These are phyloP conservation scores for Raphidocelis subcapitata DNA, from an alignment of 139 green algal genomes.

Conservation along the genomic window DNA sequence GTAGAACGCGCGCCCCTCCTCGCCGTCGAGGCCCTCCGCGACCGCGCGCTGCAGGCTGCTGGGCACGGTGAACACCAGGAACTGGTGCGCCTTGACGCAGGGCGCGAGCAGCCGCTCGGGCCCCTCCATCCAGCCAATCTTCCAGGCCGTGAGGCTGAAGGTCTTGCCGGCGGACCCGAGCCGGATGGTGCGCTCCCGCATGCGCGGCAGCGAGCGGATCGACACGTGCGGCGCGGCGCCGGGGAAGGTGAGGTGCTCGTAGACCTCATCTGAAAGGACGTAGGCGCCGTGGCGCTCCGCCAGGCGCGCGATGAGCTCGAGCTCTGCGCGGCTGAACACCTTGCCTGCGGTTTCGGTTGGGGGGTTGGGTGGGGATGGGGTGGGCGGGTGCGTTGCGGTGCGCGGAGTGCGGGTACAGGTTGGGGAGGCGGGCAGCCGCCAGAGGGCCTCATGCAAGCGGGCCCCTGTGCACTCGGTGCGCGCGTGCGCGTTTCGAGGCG, in stretches of 20 bases:
- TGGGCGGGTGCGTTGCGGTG: neutral
- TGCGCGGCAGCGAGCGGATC: conserved; percentile 63
- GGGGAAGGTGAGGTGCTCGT: conserved; percentile 73
- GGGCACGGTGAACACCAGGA: conserved; percentile 80
- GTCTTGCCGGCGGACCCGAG: conserved; percentile 84
- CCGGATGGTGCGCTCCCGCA: conserved; percentile 62
- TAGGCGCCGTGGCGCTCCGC: conserved; percentile 58
- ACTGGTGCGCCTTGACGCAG: conserved; percentile 81
- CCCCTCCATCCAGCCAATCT: conserved; percentile 81
- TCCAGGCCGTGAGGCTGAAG: conserved; percentile 86
- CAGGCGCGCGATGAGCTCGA: conserved; percentile 66
- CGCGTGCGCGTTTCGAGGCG: too few relatives aligned
- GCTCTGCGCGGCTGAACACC: conserved; percentile 69
- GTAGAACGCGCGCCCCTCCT: conserved; percentile 40
- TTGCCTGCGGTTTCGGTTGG: conserved; percentile 12
- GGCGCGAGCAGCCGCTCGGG: conserved; percentile 59
- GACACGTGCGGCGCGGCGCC: conserved; percentile 53
- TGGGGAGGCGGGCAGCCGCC: too few relatives aligned
- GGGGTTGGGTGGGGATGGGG: neutral
- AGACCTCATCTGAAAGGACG: conserved; percentile 76
- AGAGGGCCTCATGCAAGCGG: too few relatives aligned
- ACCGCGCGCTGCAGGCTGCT: conserved; percentile 70
- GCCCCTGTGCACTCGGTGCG: too few relatives aligned
- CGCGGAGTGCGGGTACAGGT: too few relatives aligned
- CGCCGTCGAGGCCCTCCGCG: conserved; percentile 66